Conservation (phyloP, 2,329 filamentous ascomycete genomes). For the Drechslera avenae region DNA sequence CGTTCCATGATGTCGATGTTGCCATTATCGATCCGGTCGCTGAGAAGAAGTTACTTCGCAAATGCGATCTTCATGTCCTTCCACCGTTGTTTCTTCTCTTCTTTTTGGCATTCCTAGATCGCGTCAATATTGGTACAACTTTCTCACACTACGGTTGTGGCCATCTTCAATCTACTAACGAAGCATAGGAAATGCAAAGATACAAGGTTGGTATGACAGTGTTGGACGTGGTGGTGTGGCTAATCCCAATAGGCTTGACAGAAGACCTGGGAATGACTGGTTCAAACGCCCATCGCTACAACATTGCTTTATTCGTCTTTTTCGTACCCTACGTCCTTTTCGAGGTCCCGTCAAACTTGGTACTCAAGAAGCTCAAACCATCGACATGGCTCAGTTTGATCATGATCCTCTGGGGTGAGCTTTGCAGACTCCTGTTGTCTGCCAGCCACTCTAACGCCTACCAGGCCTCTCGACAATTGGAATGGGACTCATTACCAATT, state of each 20-base stretch:
- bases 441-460: neutral
- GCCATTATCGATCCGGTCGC: constrained; percentile 41
- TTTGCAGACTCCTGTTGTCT: neutral
- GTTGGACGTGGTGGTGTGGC: neutral
- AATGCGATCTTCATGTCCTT: constrained; percentile 56
- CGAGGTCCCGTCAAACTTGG: constrained; percentile 45
- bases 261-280: constrained; percentile 47
- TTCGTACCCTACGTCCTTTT: constrained; percentile 48
- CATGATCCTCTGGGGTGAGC: constrained; percentile 47
- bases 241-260: constrained; percentile 23
- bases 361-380: constrained; percentile 49
- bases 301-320: constrained; percentile 48
- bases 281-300: constrained; percentile 38
- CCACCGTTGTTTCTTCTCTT: constrained; percentile 55
- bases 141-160: neutral
- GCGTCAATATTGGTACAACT: constrained; percentile 25
- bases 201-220: constrained; percentile 35
- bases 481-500: constrained; percentile 55
- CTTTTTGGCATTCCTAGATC: constrained; percentile 33
- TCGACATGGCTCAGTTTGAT: constrained; percentile 48
- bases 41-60: constrained; percentile 55
- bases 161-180: neutral
- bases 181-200: constrained; percentile 47
- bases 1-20: constrained; percentile 33
- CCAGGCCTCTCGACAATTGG: constrained; percentile 49